Evolutionary conservation across 495 filamentous ascomycete genomes (phyloP).

Genomic region (Podospora pseudoanserina): DNA sequence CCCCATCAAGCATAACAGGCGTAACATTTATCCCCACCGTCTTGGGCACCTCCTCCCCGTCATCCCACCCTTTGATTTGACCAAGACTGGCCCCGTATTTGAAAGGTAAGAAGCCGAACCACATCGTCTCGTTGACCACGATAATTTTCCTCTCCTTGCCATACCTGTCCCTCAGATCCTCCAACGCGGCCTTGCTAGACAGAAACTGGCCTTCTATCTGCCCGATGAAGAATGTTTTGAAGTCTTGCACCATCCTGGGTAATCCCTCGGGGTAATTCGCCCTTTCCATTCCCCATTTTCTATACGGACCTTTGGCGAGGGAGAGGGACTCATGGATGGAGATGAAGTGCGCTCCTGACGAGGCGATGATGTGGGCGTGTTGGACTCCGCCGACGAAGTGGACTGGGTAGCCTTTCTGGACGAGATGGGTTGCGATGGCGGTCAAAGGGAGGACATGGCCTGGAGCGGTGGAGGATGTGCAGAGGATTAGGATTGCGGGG

Average conservation of each 20-base stretch:
- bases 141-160: slow-evolving; percentile 21
- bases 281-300: slow-evolving; percentile 15
- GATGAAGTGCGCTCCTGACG: slow-evolving; percentile 23
- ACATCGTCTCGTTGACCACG: slow-evolving; percentile 24
- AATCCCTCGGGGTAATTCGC: slow-evolving; percentile 14
- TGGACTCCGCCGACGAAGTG: slow-evolving; percentile 22
- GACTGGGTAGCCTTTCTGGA: slow-evolving; percentile 20
- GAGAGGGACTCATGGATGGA: slow-evolving; percentile 16
- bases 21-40: slow-evolving; percentile 26
- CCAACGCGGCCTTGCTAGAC: slow-evolving; percentile 16
- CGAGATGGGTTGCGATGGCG: slow-evolving; percentile 23
- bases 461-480: slow-evolving; percentile 21
- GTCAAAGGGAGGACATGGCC: slow-evolving; percentile 25
- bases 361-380: slow-evolving; percentile 18
- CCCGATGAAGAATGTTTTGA: slow-evolving; percentile 23
- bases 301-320: slow-evolving; percentile 12
- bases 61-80: slow-evolving; percentile 1
- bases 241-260: slow-evolving; percentile 17
- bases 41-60: slow-evolving; percentile 14
- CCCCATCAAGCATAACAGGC: slow-evolving; percentile 23
- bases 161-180: slow-evolving; percentile 9
- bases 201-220: slow-evolving; percentile 22
- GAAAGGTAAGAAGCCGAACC: slow-evolving; percentile 22
- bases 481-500: slow-evolving; percentile 21
- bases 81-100: slow-evolving; percentile 19